Evolutionary conservation across 139 green algal species (phyloP), one percentile per base, ranked within the genome.

Genomic region (Micromonas commoda): DNA sequence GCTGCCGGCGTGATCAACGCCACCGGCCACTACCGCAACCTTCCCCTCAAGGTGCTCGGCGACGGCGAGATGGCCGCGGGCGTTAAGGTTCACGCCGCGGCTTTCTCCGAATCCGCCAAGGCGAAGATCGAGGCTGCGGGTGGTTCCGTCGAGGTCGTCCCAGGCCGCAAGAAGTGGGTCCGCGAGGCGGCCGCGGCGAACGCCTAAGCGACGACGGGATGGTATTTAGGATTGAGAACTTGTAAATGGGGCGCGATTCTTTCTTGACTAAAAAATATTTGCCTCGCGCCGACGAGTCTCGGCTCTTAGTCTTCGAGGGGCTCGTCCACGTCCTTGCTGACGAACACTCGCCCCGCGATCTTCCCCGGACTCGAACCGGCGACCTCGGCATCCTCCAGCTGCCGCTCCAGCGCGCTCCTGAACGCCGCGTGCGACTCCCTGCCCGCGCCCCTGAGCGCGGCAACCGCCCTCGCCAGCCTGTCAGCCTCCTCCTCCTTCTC

Each of bases 71-170:
- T 99, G 24, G 21, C 64, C 85, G 53, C 16, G 16, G 61, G 82
- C 24, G 73, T 97, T 38, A 94, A 64, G 6, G 85, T 99, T 52
- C 88, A 94, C 81, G 95, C 94, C 2, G 88, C 82, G 1, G 80
- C 85, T 4, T 97, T 98, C 81, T 94, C 86, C 16, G 87, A 78
- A 39, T 85, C 82, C 2, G 95, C 95, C 20, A 81, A 78, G 38
- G 82, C 83, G 33, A 97, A 95, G 91, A 93, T 99, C 38, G 89
- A 92, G 81, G 87, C 85, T 9, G 92, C 92, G 1, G 94, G 94
- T 31, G 93, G 92, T 51, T 90, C 81, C 53, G 82, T 80, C 3
- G 86, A 88, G 61, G 63, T 88, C 34, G 76, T 93, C 66, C 67
- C 86, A 1, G 60, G 64, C 45, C 73, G 29, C 2, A 88, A 87